phyloP scores from a whole-genome alignment of 768 basidiomycete species.

The Stropharia rugosoannulata region DNA sequence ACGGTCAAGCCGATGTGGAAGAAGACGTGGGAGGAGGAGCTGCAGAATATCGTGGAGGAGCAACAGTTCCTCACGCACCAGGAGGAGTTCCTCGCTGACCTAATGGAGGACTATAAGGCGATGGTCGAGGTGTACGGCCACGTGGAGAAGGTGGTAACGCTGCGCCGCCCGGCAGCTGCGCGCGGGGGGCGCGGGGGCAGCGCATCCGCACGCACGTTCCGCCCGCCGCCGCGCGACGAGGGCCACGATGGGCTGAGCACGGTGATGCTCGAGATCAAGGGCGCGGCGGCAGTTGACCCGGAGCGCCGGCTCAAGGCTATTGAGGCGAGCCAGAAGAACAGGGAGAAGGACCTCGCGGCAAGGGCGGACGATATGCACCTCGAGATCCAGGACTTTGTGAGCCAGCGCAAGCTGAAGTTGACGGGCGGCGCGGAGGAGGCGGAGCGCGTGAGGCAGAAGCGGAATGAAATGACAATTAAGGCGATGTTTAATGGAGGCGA shows the following conservation, averaged over 20 bases:
- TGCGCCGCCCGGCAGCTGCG: conserved; percentile 50
- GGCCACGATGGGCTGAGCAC: conserved; percentile 66
- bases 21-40: conserved; percentile 96
- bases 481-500: conserved; percentile 67
- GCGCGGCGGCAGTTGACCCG: conserved; percentile 76
- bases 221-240: conserved; percentile 64
- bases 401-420: conserved; percentile 86
- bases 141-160: conserved; percentile 83
- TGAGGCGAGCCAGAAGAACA: conserved; percentile 77
- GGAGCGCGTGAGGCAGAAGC: conserved; percentile 83
- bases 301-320: conserved; percentile 89
- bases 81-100: conserved; percentile 85
- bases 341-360: conserved; percentile 72
- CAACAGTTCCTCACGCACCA: conserved; percentile 93
- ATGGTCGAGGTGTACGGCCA: conserved; percentile 83
- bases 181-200: conserved; percentile 16
- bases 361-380: conserved; percentile 81
- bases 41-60: conserved; percentile 96
- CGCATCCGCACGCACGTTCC: conserved; percentile 44
- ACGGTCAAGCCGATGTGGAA: conserved; percentile 97
- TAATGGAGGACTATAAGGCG: conserved; percentile 93
- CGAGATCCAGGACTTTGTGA: conserved; percentile 86
- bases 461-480: conserved; percentile 82
- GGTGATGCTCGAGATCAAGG: conserved; percentile 90
- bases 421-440: conserved; percentile 93